These are phyloP conservation scores for Selenicereus undatus DNA, from an alignment of 148 eudicot genomes.

Conservation along the genomic window DNA sequence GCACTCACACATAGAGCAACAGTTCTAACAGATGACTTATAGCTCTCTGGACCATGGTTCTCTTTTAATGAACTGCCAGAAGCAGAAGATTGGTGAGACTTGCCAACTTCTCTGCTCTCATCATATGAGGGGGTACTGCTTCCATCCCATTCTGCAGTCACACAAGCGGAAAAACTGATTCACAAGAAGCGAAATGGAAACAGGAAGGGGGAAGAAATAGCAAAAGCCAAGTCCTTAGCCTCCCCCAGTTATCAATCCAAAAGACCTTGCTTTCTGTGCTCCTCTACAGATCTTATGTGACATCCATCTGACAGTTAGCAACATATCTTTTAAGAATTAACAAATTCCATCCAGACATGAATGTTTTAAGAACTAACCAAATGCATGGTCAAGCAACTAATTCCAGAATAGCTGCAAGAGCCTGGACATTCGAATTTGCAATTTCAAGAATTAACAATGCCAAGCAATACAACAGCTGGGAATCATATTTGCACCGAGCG, in stretches of 20 bases:
- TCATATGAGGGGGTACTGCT: slow-evolving; percentile 34
- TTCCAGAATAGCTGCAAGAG: not conserved
- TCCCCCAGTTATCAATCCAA: not conserved
- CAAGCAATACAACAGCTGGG: not conserved
- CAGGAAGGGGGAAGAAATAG: not conserved
- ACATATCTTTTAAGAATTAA: too few species aligned
- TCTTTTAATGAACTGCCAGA: slow-evolving; percentile 31
- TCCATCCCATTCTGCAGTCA: slow-evolving; percentile 40
- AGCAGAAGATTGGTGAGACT: slow-evolving; percentile 30
- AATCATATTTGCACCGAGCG: not conserved
- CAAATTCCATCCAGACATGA: too few species aligned
- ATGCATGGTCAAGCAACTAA: not conserved
- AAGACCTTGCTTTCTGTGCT: not conserved
- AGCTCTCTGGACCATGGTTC: slow-evolving; percentile 31
- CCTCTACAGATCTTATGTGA: not conserved
- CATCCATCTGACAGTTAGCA: not conserved
- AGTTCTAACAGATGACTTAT: slow-evolving; percentile 50
- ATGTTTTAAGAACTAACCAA: too few species aligned
- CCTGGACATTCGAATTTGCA: not conserved
- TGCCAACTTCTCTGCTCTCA: slow-evolving; percentile 24
- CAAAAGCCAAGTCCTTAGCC: not conserved
- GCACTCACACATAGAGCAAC: slow-evolving; percentile 77
- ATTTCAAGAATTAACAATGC: not conserved
- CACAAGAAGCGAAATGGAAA: not conserved
- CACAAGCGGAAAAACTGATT: slow-evolving; percentile 21